Evolutionary conservation across 1,284 basidiomycete genomes (phyloP).

Genomic region (Tranzscheliella williamsii): DNA sequence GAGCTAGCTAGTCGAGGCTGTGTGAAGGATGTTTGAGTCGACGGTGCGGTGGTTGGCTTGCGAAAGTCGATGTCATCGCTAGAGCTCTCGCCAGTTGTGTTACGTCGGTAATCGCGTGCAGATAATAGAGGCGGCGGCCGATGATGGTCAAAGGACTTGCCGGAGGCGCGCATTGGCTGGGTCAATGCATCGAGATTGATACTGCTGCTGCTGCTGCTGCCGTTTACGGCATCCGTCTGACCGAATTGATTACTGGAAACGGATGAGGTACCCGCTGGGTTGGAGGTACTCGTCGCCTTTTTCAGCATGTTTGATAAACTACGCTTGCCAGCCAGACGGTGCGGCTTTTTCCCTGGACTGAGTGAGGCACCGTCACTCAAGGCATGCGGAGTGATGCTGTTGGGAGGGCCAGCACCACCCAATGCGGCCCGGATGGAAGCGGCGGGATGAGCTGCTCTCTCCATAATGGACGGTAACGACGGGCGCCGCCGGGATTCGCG

Average conservation of each 20-base stretch:
- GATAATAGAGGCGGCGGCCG: conserved; percentile 5
- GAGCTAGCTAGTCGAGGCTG: conserved; percentile 5
- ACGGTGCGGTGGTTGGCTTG: background rate
- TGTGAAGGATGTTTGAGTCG: background rate
- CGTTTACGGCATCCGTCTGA: too few species aligned
- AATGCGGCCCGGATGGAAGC: conserved; percentile 48
- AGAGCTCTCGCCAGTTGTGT: conserved; percentile 9
- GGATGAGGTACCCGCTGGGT: conserved; percentile 10
- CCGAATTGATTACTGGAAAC: conserved; percentile 1
- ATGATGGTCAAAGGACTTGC: conserved; percentile 23
- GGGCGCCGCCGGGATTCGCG: conserved; percentile 39
- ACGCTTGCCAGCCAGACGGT: conserved; percentile 33
- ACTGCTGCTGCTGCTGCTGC: background rate
- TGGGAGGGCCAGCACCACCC: background rate
- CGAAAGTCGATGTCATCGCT: conserved; percentile 11
- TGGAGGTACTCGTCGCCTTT: conserved; percentile 35
- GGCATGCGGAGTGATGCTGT: background rate
- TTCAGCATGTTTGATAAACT: conserved; percentile 45
- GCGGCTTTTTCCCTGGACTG: conserved; percentile 23
- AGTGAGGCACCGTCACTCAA: conserved; percentile 8
- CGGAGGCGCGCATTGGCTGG: conserved; percentile 16
- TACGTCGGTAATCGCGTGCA: conserved; percentile 2
- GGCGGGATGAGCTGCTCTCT: conserved; percentile 52
- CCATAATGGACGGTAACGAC: conserved; percentile 47
- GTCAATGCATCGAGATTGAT: conserved; percentile 25